Conservation (phyloP, 2,329 filamentous ascomycete species). For the Mycosphaerella sp. region DNA sequence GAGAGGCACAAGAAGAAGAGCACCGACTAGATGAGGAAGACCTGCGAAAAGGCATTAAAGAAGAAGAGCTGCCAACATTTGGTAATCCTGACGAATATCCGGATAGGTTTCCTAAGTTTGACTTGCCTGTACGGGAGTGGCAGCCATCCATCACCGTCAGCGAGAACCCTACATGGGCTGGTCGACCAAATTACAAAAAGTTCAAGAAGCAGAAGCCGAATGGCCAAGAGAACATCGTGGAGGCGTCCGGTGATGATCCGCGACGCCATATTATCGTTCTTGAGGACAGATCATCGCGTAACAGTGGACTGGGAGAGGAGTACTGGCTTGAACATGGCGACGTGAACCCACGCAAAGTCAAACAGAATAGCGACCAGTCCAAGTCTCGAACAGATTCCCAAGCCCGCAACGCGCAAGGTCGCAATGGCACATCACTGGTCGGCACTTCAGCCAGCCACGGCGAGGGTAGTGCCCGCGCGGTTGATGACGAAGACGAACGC, state of each 20-base stretch:
- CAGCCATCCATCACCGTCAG: slow-evolving; percentile 6
- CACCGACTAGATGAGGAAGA: slow-evolving; percentile 59
- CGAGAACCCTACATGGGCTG: slow-evolving; percentile 62
- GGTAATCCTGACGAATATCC: slow-evolving; percentile 52
- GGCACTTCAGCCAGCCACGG: slow-evolving; percentile 1
- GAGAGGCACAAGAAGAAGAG: slow-evolving; percentile 48
- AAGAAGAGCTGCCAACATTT: slow-evolving; percentile 56
- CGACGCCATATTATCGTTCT: slow-evolving; percentile 54
- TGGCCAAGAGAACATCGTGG: slow-evolving; percentile 13
- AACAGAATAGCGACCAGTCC: not conserved
- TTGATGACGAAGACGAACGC: slow-evolving; percentile 22
- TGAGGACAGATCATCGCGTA: slow-evolving; percentile 63
- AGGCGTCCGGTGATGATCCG: slow-evolving; percentile 34
- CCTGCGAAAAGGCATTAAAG: slow-evolving; percentile 56
- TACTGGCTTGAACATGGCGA: slow-evolving; percentile 60
- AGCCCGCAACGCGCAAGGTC: not conserved
- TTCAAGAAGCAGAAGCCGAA: slow-evolving; percentile 50
- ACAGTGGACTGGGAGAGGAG: slow-evolving; percentile 66
- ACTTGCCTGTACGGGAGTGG: slow-evolving; percentile 45
- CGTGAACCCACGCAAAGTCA: slow-evolving; percentile 17
- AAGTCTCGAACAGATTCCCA: slow-evolving; percentile 21
- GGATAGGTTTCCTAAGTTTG: slow-evolving; percentile 55
- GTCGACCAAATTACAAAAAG: slow-evolving; percentile 90
- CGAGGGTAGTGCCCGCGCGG: slow-evolving; percentile 13
- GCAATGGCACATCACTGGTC: not conserved